Percentiles rank a stretch among this genome's conserved stretches.
phyloP scores from a whole-genome alignment of 129 eudicot species.

The Saposhnikovia divaricata region DNA sequence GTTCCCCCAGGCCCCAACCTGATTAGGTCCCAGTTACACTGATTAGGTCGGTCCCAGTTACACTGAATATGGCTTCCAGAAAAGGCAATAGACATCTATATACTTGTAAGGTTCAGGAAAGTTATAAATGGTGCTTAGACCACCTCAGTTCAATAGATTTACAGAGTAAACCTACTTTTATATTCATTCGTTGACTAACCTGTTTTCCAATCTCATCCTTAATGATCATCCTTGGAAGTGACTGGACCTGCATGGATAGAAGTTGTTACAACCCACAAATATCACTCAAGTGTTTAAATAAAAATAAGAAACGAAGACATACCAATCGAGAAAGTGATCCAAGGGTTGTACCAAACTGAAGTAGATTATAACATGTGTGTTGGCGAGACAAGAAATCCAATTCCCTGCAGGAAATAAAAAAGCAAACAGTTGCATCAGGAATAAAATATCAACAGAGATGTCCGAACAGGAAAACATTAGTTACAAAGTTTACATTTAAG shows the following conservation, averaged over 20 bases:
- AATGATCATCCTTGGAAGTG: conserved; percentile 97
- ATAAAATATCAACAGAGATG: background rate
- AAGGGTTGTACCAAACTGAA: conserved; percentile 85
- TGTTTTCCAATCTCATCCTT: conserved; percentile 96
- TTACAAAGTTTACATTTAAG: background rate
- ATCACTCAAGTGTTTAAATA: conserved; percentile 4
- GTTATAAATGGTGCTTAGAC: background rate
- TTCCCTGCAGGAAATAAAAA: conserved; percentile 52
- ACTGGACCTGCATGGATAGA: conserved; percentile 66
- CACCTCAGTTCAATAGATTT: background rate
- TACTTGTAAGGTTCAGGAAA: background rate
- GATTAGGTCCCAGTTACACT: background rate
- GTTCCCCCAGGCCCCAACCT: background rate
- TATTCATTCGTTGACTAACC: conserved; percentile 35
- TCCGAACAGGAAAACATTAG: background rate
- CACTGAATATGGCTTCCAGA: background rate
- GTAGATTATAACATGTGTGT: conserved; percentile 89
- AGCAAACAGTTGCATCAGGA: conserved; percentile 4
- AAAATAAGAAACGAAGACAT: conserved; percentile 14
- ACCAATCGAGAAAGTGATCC: conserved; percentile 99
- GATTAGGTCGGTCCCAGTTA: background rate
- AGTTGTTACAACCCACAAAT: conserved; percentile 13
- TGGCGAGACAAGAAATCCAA: conserved; percentile 86
- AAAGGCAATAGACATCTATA: background rate
- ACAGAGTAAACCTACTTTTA: background rate